Base-by-base conservation (phyloP, 257 asterid genomes). In the Scutellaria baicalensis region DNA sequence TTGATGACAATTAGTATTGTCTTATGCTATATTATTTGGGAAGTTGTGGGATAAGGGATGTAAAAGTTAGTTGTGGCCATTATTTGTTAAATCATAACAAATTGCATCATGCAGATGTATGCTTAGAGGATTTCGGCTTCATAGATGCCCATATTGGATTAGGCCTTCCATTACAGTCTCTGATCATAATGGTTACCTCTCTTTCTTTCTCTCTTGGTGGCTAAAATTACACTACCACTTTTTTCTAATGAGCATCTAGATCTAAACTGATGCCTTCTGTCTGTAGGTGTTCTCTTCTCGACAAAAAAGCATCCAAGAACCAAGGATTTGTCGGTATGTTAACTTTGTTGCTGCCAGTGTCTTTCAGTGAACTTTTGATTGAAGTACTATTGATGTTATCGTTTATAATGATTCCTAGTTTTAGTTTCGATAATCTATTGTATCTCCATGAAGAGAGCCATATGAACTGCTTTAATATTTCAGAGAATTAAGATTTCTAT, bases 91-190 rank as follows among this genome's bases (percentile, higher is more conserved):
- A 56, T 71, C 58, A 27, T 23, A 33, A 42, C 47, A 14, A 65
- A 61, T 67, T 70, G 62, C 74, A 69, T 62, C 38, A n/a, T 78
- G 76, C 91, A 93, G 98, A 90, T 87, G 95, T 86, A 84, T 93
- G 88, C 97, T 93, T 71, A 84, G 96, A 86, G 98, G 97, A 75
- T 87, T 93, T 71, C 96, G 97, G 74, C 91, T 93, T 78, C 98
- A 84, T 47, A 88, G 88, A 69, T 93, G 97, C 82, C 98, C 98
- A 44, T 88, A 88, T 73, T 93, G 98, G 98, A 80, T 93, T 66
- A 85, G 96, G 80, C 95, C 97, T 65, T 83, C 97, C 66, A 87
- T 93, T 65, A 90, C 96, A 38, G 86, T 93, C 55, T 91, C 92
- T 60, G 81, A 93, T 77, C 98, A 93, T 81, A 89, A 81, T 79